These are phyloP conservation scores for Globisporangium viniferum DNA, from an alignment of 352 stramenopile species.

Conservation along the genomic window DNA sequence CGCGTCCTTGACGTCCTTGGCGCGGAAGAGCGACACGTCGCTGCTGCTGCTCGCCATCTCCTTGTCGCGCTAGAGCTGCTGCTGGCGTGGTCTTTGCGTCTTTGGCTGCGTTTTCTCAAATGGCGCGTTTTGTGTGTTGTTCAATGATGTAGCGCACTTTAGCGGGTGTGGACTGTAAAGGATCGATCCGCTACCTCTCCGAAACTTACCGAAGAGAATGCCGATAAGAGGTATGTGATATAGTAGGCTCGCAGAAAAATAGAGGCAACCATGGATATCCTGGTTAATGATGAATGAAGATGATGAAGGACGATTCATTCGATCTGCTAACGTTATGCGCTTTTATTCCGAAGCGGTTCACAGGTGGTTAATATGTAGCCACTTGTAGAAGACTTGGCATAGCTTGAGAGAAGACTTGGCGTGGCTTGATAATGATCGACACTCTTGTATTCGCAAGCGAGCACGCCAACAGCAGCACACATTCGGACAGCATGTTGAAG, in stretches of 20 bases:
- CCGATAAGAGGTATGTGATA: neutral
- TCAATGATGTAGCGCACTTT: neutral
- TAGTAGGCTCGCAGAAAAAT: neutral
- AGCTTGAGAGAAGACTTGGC: no score
- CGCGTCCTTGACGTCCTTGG: slow-evolving; percentile 7
- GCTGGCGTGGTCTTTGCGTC: neutral
- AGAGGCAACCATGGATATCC: neutral
- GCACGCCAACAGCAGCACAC: neutral
- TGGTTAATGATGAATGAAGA: no score
- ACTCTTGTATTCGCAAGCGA: neutral
- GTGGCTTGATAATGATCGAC: neutral
- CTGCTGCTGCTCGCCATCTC: slow-evolving; percentile 5
- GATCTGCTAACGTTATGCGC: no score
- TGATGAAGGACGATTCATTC: no score
- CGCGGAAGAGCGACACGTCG: slow-evolving; percentile 11
- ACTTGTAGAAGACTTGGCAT: no score
- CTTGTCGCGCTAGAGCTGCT: neutral
- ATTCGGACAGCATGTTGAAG: neutral
- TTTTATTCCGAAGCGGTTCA: no score
- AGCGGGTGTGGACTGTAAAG: neutral
- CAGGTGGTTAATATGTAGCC: no score
- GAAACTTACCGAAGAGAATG: neutral
- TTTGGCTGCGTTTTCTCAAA: slow-evolving; percentile 6
- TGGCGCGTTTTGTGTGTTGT: neutral
- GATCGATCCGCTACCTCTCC: neutral